Percentiles rank a stretch among this genome's conserved stretches.
Conservation (phyloP, 768 basidiomycete species). For the Lanmaoa rubissima region DNA sequence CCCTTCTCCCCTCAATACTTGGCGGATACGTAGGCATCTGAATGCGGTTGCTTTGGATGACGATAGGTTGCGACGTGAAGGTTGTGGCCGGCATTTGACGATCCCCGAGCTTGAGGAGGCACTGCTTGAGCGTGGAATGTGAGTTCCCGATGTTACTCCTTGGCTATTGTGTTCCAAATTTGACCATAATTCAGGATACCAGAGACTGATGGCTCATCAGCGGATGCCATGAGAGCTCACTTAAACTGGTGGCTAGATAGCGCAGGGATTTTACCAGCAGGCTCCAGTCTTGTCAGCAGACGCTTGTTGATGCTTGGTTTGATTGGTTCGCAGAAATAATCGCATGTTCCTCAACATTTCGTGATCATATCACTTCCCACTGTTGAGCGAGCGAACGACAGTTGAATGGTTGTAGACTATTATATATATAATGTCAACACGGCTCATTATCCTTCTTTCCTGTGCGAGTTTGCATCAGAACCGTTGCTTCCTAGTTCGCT, state of each 20-base stretch:
- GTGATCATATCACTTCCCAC: not conserved
- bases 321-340: constrained; percentile 31
- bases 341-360: not conserved
- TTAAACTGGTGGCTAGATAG: constrained; percentile 66
- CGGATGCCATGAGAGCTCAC: constrained; percentile 46
- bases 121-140: constrained; percentile 78
- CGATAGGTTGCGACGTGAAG: constrained; percentile 52
- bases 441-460: constrained; percentile 4
- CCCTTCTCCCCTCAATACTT: constrained; percentile 30
- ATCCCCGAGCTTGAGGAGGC: constrained; percentile 59
- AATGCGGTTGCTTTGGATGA: constrained; percentile 57
- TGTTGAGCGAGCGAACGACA: not conserved
- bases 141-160: constrained; percentile 29
- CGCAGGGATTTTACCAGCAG: constrained; percentile 35
- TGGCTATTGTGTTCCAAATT: not conserved
- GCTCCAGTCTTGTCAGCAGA: constrained; percentile 41
- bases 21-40: constrained; percentile 40
- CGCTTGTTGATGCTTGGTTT: constrained; percentile 51
- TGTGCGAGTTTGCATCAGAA: not conserved
- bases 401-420: constrained; percentile 11
- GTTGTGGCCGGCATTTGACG: constrained; percentile 43
- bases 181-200: constrained; percentile 36
- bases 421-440: constrained; percentile 6
- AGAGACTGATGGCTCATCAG: constrained; percentile 33
- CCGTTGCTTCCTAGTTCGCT: not conserved